A percentile compares a stretch with the other conserved stretches of the same genome.
Evolutionary conservation across 306 rosid genomes (phyloP).

Genomic region (Cotoneaster glaucophyllus): DNA sequence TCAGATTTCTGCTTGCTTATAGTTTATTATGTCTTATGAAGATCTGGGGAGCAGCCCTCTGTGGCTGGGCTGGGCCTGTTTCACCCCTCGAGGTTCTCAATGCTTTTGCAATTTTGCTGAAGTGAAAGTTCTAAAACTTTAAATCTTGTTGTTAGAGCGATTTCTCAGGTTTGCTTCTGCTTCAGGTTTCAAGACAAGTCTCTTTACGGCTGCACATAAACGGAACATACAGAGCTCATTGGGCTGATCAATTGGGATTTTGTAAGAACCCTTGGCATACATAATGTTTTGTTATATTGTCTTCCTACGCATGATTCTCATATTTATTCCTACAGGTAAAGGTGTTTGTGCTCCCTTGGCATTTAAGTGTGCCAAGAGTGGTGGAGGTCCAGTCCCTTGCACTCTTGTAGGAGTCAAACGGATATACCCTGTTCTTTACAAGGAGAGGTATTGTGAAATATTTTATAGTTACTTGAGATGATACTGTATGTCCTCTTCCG

Average conservation of each 20-base stretch:
- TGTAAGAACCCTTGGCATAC: constrained; percentile 41
- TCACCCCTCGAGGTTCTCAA: constrained; percentile 75
- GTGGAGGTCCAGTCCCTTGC: constrained; percentile 75
- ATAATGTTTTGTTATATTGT: constrained; percentile 4
- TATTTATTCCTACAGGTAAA: constrained; percentile 44
- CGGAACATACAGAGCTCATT: constrained; percentile 89
- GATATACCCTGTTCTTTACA: constrained; percentile 77
- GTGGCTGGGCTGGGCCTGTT: constrained; percentile 77
- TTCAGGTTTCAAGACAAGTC: constrained; percentile 57
- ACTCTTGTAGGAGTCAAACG: constrained; percentile 77
- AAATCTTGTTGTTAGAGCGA: constrained; percentile 1
- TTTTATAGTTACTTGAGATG: not conserved
- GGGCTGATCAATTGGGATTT: constrained; percentile 82
- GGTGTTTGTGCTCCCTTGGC: constrained; percentile 70
- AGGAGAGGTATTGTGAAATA: constrained; percentile 55
- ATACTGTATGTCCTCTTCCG: not conserved
- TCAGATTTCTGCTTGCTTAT: constrained; percentile 12
- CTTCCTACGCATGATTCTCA: constrained; percentile 15
- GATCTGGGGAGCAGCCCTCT: constrained; percentile 86
- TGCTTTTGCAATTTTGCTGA: constrained; percentile 1
- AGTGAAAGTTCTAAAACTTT: not conserved
- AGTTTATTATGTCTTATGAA: constrained; percentile 26
- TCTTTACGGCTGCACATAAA: constrained; percentile 67
- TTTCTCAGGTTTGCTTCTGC: constrained; percentile 30
- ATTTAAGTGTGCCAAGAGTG: constrained; percentile 67